Conservation (phyloP, 1,284 basidiomycete genomes). For the Gastroboletus turbinatus region DNA sequence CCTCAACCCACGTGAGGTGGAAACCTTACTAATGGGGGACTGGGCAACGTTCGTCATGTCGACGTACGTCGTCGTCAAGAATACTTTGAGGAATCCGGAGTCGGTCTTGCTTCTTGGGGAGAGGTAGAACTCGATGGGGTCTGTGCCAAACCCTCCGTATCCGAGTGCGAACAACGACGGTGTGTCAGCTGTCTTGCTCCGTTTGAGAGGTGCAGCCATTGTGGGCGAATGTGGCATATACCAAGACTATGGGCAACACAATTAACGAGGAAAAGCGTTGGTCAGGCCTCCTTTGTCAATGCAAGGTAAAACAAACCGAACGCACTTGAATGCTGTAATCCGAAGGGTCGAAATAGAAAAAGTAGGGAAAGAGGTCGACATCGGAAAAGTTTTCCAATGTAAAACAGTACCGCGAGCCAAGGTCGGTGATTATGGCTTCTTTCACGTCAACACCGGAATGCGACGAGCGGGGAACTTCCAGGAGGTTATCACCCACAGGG, state of each 20-base stretch:
- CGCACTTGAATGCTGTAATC: constrained; percentile 22
- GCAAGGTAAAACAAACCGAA: background rate
- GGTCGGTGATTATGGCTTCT: constrained; percentile 15
- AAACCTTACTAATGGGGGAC: constrained; percentile 6
- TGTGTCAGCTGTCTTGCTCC: background rate
- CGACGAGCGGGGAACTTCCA: constrained; percentile 3
- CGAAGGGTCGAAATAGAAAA: constrained; percentile 28
- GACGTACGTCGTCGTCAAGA: constrained; percentile 21
- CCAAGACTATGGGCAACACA: constrained; percentile 11
- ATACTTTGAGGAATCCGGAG: constrained; percentile 24
- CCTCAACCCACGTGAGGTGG: background rate
- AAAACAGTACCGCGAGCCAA: constrained; percentile 15
- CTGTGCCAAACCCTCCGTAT: constrained; percentile 25
- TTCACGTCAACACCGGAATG: constrained; percentile 5
- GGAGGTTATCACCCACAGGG: constrained; percentile 13
- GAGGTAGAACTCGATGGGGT: constrained; percentile 25
- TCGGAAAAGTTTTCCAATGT: constrained; percentile 23
- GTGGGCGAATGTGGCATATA: constrained; percentile 11
- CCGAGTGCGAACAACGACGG: constrained; percentile 22
- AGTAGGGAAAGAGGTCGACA: constrained; percentile 23
- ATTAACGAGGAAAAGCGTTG: background rate
- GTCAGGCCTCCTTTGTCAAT: background rate
- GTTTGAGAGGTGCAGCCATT: constrained; percentile 13
- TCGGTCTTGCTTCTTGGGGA: constrained; percentile 2
- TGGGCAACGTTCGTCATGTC: constrained; percentile 19